phyloP scores from a whole-genome alignment of 139 green algal species.

The Dunaliella primolecta region DNA sequence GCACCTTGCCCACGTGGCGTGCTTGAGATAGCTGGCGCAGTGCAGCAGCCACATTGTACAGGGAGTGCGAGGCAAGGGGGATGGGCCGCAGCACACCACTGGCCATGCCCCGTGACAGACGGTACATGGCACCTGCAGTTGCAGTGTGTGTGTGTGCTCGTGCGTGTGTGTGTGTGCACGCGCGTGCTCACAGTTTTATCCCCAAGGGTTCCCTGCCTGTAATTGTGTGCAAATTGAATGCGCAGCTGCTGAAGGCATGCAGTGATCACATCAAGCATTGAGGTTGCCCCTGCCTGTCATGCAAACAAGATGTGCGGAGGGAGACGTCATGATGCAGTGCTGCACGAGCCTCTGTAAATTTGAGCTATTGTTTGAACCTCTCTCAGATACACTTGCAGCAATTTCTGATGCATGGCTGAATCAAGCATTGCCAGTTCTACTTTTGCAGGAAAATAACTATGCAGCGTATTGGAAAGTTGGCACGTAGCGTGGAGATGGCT shows the following conservation, averaged over 20 bases:
- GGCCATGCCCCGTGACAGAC: slow-evolving; percentile 36
- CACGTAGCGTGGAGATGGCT: background rate
- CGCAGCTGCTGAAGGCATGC: background rate
- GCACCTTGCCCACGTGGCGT: slow-evolving; percentile 81
- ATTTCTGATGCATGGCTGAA: background rate
- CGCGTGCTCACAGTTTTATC: slow-evolving; percentile 1
- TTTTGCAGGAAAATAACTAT: background rate
- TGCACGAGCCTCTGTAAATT: background rate
- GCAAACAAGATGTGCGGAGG: too few relatives aligned
- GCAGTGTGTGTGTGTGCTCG: background rate
- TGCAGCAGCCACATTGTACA: slow-evolving; percentile 39
- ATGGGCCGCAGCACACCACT: slow-evolving; percentile 33
- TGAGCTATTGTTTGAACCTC: background rate
- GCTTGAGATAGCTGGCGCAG: slow-evolving; percentile 84
- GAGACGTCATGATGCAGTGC: too few relatives aligned
- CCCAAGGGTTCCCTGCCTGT: background rate
- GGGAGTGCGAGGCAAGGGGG: slow-evolving; percentile 27
- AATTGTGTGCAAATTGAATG: background rate
- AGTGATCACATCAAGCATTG: background rate
- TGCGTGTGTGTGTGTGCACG: too few relatives aligned
- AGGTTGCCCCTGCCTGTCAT: background rate
- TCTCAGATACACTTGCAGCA: background rate
- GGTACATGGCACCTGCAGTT: slow-evolving; percentile 17
- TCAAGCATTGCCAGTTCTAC: background rate
- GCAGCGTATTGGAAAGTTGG: background rate